Evolutionary conservation across 2,329 filamentous ascomycete genomes (phyloP), one percentile per base, ranked within the genome.

Genomic region (Stagonosporopsis chrysanthemi): DNA sequence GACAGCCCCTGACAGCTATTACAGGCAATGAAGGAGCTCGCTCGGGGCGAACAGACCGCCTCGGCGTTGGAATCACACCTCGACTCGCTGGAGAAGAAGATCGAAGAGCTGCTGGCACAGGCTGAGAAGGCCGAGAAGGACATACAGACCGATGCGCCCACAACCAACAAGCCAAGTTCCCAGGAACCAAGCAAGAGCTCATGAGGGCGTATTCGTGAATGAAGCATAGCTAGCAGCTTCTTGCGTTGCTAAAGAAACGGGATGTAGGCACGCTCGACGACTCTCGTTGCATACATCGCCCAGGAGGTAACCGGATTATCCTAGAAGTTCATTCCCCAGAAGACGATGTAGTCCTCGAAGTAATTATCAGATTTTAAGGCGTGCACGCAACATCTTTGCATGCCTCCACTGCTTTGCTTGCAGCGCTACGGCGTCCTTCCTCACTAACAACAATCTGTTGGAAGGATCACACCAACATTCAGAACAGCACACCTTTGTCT

Each of bases 1-100:
- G 23, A 39, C 47, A 41, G 19, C 15, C 33, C 41, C 65, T 70
- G 53, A 71, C 38, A n/a, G 26, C 40, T 47, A 11, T 8, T 31
- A n/a, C 64, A 83, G 81, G 80, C 81, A 33, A 80, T 82, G 68
- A 77, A 82, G 63, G 80, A 82, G 57, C 76, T 83, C 31, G 77
- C 79, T 31, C 83, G 81, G 56, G 84, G 84, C 66, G 84, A 87
- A 72, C 77, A 77, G 57, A 82, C 84, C 29, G 84, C 84, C 6
- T 75, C 81, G 26, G 82, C 80, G 19, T 71, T 87, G 28, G 84
- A 87, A 67, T 79, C 78, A 58, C 81, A 85, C 63, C 78, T 87
- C 29, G 79, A 78, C 55, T 75, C 75, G 23, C 77, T 87, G 50
- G 84, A 87, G 67, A 78, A 76, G 52, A 83, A 82, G 70, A 85